Conservation (phyloP, 257 asterid species). For the Scutellaria galericulata region DNA sequence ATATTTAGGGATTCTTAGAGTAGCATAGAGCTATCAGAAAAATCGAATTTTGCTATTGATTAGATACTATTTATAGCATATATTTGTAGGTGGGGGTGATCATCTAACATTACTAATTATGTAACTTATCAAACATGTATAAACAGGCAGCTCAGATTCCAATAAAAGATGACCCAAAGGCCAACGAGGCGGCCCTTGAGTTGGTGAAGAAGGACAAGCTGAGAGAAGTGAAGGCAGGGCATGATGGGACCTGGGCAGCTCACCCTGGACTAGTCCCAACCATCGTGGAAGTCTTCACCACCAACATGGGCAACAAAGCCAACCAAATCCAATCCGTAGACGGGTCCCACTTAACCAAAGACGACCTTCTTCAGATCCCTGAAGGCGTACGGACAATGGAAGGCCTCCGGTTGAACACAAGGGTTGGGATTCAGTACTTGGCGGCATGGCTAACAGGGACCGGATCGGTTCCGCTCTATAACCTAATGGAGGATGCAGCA, state of each 20-base stretch:
- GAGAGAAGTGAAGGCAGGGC: conserved; percentile 89
- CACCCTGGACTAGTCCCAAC: conserved; percentile 85
- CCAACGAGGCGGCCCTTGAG: conserved; percentile 85
- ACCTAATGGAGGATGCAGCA: conserved; percentile 97
- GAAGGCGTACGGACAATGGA: conserved; percentile 80
- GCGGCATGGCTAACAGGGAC: conserved; percentile 89
- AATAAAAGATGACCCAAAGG: conserved; percentile 71
- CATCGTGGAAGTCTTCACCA: conserved; percentile 67
- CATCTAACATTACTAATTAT: background rate
- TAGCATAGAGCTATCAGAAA: too few relatives aligned
- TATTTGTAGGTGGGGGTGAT: too few relatives aligned
- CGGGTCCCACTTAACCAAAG: conserved; percentile 52
- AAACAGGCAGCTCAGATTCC: conserved; percentile 97
- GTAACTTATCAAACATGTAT: background rate
- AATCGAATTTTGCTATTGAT: too few relatives aligned
- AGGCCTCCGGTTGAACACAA: conserved; percentile 84
- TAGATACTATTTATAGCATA: too few relatives aligned
- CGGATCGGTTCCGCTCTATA: conserved; percentile 88
- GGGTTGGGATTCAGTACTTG: conserved; percentile 85
- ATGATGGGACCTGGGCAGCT: conserved; percentile 99
- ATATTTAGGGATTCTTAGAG: too few relatives aligned
- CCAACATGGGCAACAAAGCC: conserved; percentile 54
- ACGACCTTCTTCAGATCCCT: conserved; percentile 74
- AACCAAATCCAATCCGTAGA: conserved; percentile 69
- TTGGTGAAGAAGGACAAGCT: conserved; percentile 72